Base-by-base conservation (phyloP, 2,329 filamentous ascomycete genomes). In the Ophiognomonia clavigignenti-juglandacearum region DNA sequence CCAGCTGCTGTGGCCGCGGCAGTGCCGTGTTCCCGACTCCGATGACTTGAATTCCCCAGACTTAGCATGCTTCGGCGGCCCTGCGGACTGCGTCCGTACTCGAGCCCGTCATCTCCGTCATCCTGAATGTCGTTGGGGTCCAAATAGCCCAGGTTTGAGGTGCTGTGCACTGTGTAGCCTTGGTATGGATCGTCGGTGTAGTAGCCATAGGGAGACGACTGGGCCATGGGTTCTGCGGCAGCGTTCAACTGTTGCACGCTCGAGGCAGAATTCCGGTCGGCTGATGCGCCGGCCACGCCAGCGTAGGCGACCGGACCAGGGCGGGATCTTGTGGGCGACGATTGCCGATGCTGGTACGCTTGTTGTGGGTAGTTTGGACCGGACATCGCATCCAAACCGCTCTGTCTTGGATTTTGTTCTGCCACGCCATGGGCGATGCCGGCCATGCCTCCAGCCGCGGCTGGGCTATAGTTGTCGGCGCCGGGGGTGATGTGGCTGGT, bases 81-180 rank as follows among this genome's bases (percentile, higher is more conserved):
- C 1, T 54, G 54, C 24, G 57, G 61, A n/a, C 26, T 36, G 39
- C 63, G 66, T 42, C 64, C 68, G 56, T 78, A 83, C 4, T 78
- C 74, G 43, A 93, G 75, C 1, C 86, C 89, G 61, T 95, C 91
- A 59, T 96, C 91, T 23, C 88, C 89, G 60, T 96, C 91, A 62
- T 96, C 91, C 19, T 78, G 79, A 54, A 96, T 91, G 13, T 84
- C 82, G 58, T 86, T 81, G 3, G 90, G 89, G 61, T 96, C 83
- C 50, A 93, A 77, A 2, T 78, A 69, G 32, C 78, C 77, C 4
- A 83, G 65, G 8, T 69, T 64, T 20, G 74, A 66, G 49, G 75
- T 74, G 24, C 66, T 74, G 65, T 60, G 67, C 32, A 64, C 65
- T 38, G 67, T 78, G 58, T 79, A 80, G 55, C 77, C 75, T 46